Evolutionary conservation across 164 flowering plant species (phyloP), one percentile per base, ranked within the genome.

Genomic region (Macadamia tetraphylla): DNA sequence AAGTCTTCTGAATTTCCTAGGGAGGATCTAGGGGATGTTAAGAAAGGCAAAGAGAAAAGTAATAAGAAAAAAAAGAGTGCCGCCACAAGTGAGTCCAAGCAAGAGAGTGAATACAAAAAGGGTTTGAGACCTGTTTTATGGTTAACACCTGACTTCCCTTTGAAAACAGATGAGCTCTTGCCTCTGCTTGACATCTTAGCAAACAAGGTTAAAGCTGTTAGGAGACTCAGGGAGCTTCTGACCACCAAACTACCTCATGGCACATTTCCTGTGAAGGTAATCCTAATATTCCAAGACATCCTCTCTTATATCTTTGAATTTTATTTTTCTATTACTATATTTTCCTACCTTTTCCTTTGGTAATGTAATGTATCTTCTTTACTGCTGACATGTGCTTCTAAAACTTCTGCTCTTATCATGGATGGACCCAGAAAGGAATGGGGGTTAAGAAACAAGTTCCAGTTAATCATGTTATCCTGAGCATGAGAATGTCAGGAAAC

Each of bases 231-330:
- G 72, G 94, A 88, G 79, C 87, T 88, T 62, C 72, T 88, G 67
- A 87, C 91, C 9, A 88, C 94, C 18, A 88, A 88, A 67, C 77
- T 88, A 9, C 94, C 94, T 15, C 63, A 64, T 60, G 88, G 91
- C 52, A 88, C 91, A 15, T 88, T 88, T 75, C 94, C 94, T 32
- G 87, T 85, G 62, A 88, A 88, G 94, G 94, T 88, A 82, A 78
- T 46, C 40, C 40, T 35, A 35, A 35, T 35, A 35, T 35, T 35
- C 51, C 51, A 43, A 43, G 13, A 51, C 13, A 6, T 51, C 6
- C 15, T 53, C 17, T 53, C 18, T 53, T 6, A 1, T 1, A 53
- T 53, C 57, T 53, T 53, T 53, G 55, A 43, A 43, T 53, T 17
- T 53, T 53, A 2, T 49, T 14, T 10, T 10, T 10, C 53, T 10